Percentiles rank a stretch among this genome's conserved stretches.
Conservation (phyloP, 106 monocot genomes). For the Allium cepa region DNA sequence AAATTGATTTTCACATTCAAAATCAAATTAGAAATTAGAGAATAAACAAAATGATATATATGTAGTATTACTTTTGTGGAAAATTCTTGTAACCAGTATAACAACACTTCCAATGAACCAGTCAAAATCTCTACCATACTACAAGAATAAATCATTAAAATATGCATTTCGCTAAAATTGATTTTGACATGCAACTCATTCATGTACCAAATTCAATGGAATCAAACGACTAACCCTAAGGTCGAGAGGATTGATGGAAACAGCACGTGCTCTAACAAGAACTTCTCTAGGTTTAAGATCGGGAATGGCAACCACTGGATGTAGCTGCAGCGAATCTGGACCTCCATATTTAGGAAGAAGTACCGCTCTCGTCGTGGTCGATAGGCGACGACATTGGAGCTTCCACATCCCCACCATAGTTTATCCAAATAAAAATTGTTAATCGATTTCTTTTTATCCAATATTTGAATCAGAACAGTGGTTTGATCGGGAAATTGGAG, state of each 20-base stretch:
- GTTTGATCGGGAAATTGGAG: background rate
- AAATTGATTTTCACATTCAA: too few relatives aligned
- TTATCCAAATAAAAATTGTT: too few relatives aligned
- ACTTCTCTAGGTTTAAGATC: constrained; percentile 87
- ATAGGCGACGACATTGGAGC: constrained; percentile 9
- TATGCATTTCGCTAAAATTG: background rate
- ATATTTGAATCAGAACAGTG: too few relatives aligned
- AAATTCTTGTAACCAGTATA: too few relatives aligned
- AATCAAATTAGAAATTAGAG: too few relatives aligned
- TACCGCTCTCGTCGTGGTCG: constrained; percentile 46
- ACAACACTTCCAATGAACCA: too few relatives aligned
- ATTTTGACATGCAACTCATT: too few relatives aligned
- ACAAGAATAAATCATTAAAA: background rate
- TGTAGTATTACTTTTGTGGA: too few relatives aligned
- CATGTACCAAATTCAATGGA: background rate
- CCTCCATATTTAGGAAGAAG: constrained; percentile 86
- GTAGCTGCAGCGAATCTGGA: constrained; percentile 76
- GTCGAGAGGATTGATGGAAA: constrained; percentile 86
- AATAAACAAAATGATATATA: too few relatives aligned
- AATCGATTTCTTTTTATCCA: background rate
- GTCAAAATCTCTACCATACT: too few relatives aligned
- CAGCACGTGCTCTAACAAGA: constrained; percentile 88
- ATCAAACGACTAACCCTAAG: constrained; percentile 32
- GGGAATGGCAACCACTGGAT: constrained; percentile 44
- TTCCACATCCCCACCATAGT: constrained; percentile 7